These are phyloP conservation scores for Pestalotiopsis sp. DNA, from an alignment of 2,329 filamentous ascomycete genomes.

Conservation along the genomic window DNA sequence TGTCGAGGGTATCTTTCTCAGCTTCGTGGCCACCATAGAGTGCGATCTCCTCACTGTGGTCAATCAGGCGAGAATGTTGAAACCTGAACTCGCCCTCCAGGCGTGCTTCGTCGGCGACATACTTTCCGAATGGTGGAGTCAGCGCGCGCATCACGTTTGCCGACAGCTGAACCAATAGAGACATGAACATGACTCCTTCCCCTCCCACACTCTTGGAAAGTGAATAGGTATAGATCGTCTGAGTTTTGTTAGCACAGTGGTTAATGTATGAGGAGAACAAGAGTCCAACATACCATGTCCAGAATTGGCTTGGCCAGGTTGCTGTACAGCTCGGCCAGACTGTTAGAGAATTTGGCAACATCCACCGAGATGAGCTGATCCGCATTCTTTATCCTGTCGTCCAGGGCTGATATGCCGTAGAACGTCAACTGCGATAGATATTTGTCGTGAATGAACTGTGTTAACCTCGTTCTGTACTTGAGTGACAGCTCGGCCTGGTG, in stretches of 20 bases:
- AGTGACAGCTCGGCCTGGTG: slow-evolving; percentile 94
- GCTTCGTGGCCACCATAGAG: slow-evolving; percentile 89
- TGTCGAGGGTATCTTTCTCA: slow-evolving; percentile 95
- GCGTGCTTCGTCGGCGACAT: slow-evolving; percentile 92
- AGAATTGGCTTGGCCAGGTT: slow-evolving; percentile 93
- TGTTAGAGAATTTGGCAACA: slow-evolving; percentile 94
- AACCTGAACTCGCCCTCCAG: slow-evolving; percentile 96
- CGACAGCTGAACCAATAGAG: slow-evolving; percentile 87
- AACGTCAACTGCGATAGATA: slow-evolving; percentile 98
- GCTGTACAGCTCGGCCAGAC: slow-evolving; percentile 90
- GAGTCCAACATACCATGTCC: slow-evolving; percentile 69
- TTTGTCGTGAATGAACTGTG: slow-evolving; percentile 92
- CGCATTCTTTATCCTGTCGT: slow-evolving; percentile 97
- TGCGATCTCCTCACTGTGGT: slow-evolving; percentile 94
- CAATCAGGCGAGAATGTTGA: slow-evolving; percentile 91
- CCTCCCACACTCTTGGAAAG: slow-evolving; percentile 94
- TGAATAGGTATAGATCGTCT: slow-evolving; percentile 91
- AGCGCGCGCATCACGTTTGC: slow-evolving; percentile 91
- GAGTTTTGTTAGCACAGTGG: slow-evolving; percentile 25
- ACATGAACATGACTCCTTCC: slow-evolving; percentile 95
- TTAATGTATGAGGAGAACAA: not conserved
- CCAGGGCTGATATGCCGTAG: slow-evolving; percentile 91
- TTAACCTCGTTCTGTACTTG: slow-evolving; percentile 89
- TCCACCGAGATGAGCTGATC: slow-evolving; percentile 98
- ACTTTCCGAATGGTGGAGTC: slow-evolving; percentile 95